Evolutionary conservation across 345 rosid genomes (phyloP).

Genomic region (Limnanthes douglasii): DNA sequence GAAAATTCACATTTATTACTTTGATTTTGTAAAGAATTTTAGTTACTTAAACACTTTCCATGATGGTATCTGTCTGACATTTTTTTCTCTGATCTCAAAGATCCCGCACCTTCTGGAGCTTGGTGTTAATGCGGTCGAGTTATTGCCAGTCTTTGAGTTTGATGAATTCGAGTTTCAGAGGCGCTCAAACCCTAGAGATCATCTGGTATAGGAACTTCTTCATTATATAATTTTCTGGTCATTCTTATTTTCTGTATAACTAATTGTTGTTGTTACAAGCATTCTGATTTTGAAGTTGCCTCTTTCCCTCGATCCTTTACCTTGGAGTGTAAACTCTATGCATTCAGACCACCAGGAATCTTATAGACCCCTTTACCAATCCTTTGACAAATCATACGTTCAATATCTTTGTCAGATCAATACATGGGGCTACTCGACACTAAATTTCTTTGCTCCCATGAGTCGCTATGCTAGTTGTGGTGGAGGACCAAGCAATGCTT

Average conservation of each 20-base stretch:
- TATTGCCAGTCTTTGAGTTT: conserved; percentile 81
- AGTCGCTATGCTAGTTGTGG: conserved; percentile 83
- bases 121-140: conserved; percentile 88
- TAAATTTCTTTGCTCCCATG: conserved; percentile 97
- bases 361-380: no score
- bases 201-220: conserved; percentile 90
- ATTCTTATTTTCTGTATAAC: no score
- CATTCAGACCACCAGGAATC: no score
- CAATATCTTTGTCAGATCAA: conserved; percentile 49
- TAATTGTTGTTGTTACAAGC: no score
- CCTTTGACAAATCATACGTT: no score
- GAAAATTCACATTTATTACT: no score
- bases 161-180: conserved; percentile 93
- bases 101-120: conserved; percentile 86
- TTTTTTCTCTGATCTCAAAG: conserved; percentile 20
- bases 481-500: conserved; percentile 73
- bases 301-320: not conserved
- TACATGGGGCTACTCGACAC: conserved; percentile 97
- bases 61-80: conserved; percentile 9
- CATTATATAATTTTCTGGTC: no score
- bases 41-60: no score
- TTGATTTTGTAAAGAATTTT: no score
- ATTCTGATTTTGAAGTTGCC: no score
- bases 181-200: conserved; percentile 81
- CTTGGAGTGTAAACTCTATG: no score